phyloP scores from a whole-genome alignment of 2,329 filamentous ascomycete genomes.

The Plenodomus tracheiphilus region DNA sequence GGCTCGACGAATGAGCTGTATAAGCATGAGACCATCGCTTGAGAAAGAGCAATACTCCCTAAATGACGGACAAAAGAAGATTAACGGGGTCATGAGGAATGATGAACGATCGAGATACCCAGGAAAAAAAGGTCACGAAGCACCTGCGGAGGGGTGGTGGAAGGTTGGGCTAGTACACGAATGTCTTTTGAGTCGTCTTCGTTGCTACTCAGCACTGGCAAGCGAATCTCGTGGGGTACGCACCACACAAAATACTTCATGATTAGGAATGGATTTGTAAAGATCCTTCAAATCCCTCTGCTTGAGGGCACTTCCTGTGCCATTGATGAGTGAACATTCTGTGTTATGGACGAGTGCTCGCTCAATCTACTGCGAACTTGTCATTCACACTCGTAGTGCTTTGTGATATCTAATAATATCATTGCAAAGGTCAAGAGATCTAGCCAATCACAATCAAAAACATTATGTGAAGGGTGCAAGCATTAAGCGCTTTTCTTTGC shows the following conservation, averaged over 20 bases:
- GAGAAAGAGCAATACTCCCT: not conserved
- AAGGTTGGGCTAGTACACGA: not conserved
- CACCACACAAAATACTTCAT: too few species aligned
- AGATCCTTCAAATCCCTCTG: not conserved
- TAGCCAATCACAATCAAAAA: not conserved
- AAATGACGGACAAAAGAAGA: not conserved
- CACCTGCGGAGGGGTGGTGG: not conserved
- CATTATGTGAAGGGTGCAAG: slow-evolving; percentile 13
- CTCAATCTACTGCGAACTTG: too few species aligned
- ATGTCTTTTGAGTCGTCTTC: not conserved
- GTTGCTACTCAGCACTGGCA: not conserved
- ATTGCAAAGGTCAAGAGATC: not conserved
- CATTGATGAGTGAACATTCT: too few species aligned
- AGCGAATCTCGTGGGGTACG: not conserved
- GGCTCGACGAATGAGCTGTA: slow-evolving; percentile 5
- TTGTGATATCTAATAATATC: too few species aligned
- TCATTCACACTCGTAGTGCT: too few species aligned
- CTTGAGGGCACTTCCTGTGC: too few species aligned
- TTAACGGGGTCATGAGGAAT: slow-evolving; percentile 1
- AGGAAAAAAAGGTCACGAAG: slow-evolving; percentile 4
- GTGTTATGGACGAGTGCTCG: too few species aligned
- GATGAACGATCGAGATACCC: slow-evolving; percentile 27
- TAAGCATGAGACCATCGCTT: slow-evolving; percentile 8
- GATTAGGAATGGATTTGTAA: not conserved
- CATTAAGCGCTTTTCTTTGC: slow-evolving; percentile 30